Evolutionary conservation across 2,329 filamentous ascomycete genomes (phyloP).

Genomic region (Zymoseptoria brevis): DNA sequence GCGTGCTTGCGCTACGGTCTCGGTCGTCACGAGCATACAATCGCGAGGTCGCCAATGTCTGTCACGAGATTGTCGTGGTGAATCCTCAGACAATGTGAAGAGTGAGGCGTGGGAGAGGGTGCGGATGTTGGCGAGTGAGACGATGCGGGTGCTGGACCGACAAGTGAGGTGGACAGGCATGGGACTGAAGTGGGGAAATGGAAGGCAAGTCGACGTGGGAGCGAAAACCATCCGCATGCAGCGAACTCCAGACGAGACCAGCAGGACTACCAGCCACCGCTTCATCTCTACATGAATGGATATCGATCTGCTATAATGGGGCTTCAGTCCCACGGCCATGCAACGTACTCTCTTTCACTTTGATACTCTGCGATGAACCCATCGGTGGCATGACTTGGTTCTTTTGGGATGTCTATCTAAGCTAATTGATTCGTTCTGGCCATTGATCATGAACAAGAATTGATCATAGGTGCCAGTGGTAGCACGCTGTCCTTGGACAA

Average conservation of each 20-base stretch:
- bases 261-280: not conserved
- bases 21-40: not conserved
- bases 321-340: not conserved
- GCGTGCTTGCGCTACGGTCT: not conserved
- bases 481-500: slow-evolving; percentile 13
- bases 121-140: not conserved
- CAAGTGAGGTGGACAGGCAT: not conserved
- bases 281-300: not conserved
- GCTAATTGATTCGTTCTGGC: slow-evolving; percentile 6
- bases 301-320: not conserved
- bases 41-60: not conserved
- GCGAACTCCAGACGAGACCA: not conserved
- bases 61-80: not conserved
- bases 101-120: not conserved
- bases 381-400: not conserved
- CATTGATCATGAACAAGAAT: slow-evolving; percentile 7
- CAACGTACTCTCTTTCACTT: not conserved
- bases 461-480: not conserved
- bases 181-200: not conserved
- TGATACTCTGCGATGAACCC: not conserved
- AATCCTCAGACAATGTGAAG: not conserved
- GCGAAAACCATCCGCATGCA: not conserved
- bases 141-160: not conserved
- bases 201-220: not conserved
- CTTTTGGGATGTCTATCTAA: slow-evolving; percentile 17